Base-by-base conservation (phyloP, 768 basidiomycete species). In the Tulasnella sp. region DNA sequence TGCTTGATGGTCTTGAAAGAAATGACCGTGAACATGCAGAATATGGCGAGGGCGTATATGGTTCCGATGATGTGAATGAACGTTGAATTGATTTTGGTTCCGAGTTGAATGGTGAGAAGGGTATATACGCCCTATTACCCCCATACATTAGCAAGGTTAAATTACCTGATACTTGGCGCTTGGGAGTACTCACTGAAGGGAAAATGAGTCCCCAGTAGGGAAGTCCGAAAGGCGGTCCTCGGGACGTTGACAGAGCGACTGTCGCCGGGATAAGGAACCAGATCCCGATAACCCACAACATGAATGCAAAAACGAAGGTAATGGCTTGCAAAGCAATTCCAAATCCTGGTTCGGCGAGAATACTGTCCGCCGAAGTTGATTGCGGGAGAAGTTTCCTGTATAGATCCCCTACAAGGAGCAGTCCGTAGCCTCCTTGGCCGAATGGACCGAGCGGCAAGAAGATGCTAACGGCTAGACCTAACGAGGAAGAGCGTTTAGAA, bases 131-230 rank as follows among this genome's bases (percentile, higher is more conserved):
- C 46, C 14, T 82, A 46, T 40, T 48, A 34, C 44, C 41, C n/a
- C 28, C 22, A 20, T 28, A 2, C 37, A 34, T 54, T 58, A 78
- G 76, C 20, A 6, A 48, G 20, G n/a, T 20, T 22, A 50, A 50
- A 50, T 5, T 14, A 50, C 18, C 11, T 18, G 4, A 12, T 31
- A 28, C n/a, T 81, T 60, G 12, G 58, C 41, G 28, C 34, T 72
- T 18, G 46, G 37, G 31, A 6, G 24, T 31, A 85, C 90, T 54
- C 82, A 90, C 93, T 82, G 92, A 93, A 6, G 93, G 93, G 83
- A 93, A 93, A 81, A 93, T 90, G 58, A 92, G 84, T 11, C 91
- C 91, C 93, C 93, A 93, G 83, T 90, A 91, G 0, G 89, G 86
- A 24, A 92, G 84, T 79, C 87, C 87, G 85, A 93, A 94, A 9